A percentile compares a stretch with the other conserved stretches of the same genome.
These are phyloP conservation scores for Exophiala sideris DNA, from an alignment of 2,329 filamentous ascomycete genomes.

Conservation along the genomic window DNA sequence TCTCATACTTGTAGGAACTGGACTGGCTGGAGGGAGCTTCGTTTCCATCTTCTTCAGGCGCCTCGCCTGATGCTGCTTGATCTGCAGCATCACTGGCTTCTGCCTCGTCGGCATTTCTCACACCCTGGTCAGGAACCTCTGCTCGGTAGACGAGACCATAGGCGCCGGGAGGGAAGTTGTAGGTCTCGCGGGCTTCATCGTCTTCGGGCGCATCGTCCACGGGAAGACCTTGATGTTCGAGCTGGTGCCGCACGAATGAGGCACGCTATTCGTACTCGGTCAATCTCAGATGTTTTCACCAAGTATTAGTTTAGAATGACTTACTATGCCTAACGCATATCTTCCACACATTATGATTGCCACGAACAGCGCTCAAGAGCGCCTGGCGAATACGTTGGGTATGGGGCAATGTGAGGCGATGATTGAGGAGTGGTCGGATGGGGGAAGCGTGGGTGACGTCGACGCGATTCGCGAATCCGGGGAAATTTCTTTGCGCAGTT, in stretches of 20 bases:
- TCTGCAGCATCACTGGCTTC: slow-evolving; percentile 19
- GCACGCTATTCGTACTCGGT: slow-evolving; percentile 56
- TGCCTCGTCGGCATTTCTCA: slow-evolving; percentile 37
- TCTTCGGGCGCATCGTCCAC: slow-evolving; percentile 70
- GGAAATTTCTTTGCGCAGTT: too few relatives aligned
- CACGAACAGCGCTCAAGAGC: too few relatives aligned
- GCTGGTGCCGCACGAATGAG: slow-evolving; percentile 68
- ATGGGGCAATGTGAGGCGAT: too few relatives aligned
- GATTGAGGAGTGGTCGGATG: too few relatives aligned
- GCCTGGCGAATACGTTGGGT: too few relatives aligned
- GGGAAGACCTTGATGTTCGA: slow-evolving; percentile 71
- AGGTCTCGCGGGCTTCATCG: slow-evolving; percentile 68
- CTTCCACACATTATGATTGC: slow-evolving; percentile 61
- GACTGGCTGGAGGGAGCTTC: slow-evolving; percentile 10
- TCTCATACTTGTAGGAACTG: slow-evolving; percentile 62
- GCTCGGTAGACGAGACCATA: slow-evolving; percentile 83
- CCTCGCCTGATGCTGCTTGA: slow-evolving; percentile 1
- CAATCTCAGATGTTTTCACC: too few relatives aligned
- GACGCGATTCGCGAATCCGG: too few relatives aligned
- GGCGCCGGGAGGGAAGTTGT: slow-evolving; percentile 90
- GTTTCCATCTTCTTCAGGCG: slow-evolving; percentile 13
- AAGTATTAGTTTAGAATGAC: slow-evolving; percentile 27
- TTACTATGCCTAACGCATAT: slow-evolving; percentile 61
- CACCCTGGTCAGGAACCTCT: slow-evolving; percentile 62
- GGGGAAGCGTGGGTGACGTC: too few relatives aligned